phyloP scores from a whole-genome alignment of 495 filamentous ascomycete species.

The Xylaria grammica region DNA sequence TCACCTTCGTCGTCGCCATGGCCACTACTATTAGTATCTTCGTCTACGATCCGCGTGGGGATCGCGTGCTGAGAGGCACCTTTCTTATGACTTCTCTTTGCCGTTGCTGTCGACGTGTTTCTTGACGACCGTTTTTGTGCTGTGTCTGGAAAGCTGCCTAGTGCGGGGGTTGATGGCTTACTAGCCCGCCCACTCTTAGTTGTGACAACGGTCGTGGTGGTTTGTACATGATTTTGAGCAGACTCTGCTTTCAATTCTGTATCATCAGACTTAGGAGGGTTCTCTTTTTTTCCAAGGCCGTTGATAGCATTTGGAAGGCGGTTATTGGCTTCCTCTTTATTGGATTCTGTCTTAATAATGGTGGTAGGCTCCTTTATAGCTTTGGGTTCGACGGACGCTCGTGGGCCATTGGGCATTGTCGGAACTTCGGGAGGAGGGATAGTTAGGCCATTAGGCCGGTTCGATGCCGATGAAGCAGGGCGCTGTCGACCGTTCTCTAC shows the following conservation, averaged over 20 bases:
- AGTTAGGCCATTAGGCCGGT: constrained; percentile 46
- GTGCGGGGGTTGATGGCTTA: constrained; percentile 68
- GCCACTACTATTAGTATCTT: constrained; percentile 42
- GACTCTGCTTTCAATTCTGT: constrained; percentile 40
- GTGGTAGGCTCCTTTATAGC: constrained; percentile 43
- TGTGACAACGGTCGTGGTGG: constrained; percentile 41
- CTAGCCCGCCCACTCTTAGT: constrained; percentile 63
- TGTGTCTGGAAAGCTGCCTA: constrained; percentile 56
- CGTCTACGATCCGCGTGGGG: constrained; percentile 39
- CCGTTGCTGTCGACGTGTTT: constrained; percentile 37
- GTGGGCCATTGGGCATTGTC: constrained; percentile 27
- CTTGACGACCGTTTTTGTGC: constrained; percentile 44
- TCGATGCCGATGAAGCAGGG: constrained; percentile 66
- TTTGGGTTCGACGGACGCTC: constrained; percentile 39
- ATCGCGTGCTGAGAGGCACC: constrained; percentile 50
- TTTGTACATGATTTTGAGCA: constrained; percentile 36
- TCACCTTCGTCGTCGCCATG: constrained; percentile 60
- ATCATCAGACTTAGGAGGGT: constrained; percentile 36
- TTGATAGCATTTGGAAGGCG: constrained; percentile 32
- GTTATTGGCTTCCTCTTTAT: constrained; percentile 35
- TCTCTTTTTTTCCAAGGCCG: constrained; percentile 41
- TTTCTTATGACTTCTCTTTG: constrained; percentile 77
- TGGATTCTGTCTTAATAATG: constrained; percentile 41
- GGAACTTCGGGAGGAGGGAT: constrained; percentile 43
- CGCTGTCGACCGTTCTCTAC: constrained; percentile 59